Evolutionary conservation across 768 basidiomycete species (phyloP).

Genomic region (Lactifluus pinguis): DNA sequence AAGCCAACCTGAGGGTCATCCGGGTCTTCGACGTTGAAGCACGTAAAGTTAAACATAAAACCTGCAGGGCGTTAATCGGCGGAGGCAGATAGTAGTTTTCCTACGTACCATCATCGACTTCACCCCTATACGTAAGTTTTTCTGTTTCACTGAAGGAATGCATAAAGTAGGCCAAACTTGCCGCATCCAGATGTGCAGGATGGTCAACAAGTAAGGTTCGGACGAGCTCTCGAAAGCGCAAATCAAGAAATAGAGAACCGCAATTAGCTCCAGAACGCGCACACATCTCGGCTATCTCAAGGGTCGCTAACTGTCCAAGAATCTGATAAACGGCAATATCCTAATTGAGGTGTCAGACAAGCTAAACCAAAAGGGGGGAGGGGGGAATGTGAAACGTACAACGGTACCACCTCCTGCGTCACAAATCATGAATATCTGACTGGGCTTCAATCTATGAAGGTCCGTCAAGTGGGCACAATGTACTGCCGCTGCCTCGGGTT

Average conservation of each 20-base stretch:
- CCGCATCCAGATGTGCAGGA: slow-evolving; percentile 73
- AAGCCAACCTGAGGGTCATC: slow-evolving; percentile 74
- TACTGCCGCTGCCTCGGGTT: slow-evolving; percentile 82
- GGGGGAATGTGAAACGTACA: slow-evolving; percentile 4
- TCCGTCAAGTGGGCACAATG: slow-evolving; percentile 79
- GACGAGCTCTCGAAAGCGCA: slow-evolving; percentile 78
- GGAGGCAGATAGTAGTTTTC: not conserved
- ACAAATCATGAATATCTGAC: slow-evolving; percentile 86
- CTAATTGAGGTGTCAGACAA: slow-evolving; percentile 13
- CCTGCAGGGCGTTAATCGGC: slow-evolving; percentile 33
- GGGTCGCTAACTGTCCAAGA: slow-evolving; percentile 65
- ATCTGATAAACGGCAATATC: slow-evolving; percentile 48
- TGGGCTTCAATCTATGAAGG: slow-evolving; percentile 67
- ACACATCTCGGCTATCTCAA: slow-evolving; percentile 91
- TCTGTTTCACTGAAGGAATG: slow-evolving; percentile 85
- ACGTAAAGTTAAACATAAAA: slow-evolving; percentile 80
- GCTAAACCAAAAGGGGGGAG: not conserved
- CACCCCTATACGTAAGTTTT: slow-evolving; percentile 68
- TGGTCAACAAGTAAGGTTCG: slow-evolving; percentile 72
- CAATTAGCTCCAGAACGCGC: slow-evolving; percentile 83
- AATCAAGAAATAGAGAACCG: slow-evolving; percentile 80
- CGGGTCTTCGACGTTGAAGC: slow-evolving; percentile 81
- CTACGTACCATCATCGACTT: slow-evolving; percentile 60
- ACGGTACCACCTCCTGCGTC: slow-evolving; percentile 48
- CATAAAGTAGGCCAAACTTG: slow-evolving; percentile 82